phyloP scores from a whole-genome alignment of 2,329 filamentous ascomycete genomes.

The Apiospora hydei region DNA sequence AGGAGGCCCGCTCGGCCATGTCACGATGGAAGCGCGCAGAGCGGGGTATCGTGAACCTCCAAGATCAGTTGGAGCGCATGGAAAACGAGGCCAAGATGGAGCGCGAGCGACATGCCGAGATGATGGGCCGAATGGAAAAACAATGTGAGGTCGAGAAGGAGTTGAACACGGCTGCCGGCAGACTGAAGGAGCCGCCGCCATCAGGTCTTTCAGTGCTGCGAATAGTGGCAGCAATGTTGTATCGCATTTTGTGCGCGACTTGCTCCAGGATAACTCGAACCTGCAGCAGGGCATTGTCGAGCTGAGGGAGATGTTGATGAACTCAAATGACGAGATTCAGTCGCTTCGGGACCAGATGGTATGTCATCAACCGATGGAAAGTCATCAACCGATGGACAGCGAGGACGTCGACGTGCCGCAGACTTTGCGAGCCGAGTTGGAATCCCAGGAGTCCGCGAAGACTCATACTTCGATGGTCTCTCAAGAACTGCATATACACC shows the following conservation, averaged over 20 bases:
- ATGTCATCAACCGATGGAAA: conserved; percentile 74
- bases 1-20: conserved; percentile 80
- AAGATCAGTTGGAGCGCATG: conserved; percentile 88
- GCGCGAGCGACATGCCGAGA: conserved; percentile 79
- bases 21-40: conserved; percentile 88
- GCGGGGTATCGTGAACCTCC: conserved; percentile 76
- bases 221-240: conserved; percentile 74
- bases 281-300: conserved; percentile 92
- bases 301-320: conserved; percentile 86
- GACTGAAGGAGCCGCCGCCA: conserved; percentile 81
- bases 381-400: conserved; percentile 73
- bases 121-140: conserved; percentile 83
- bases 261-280: conserved; percentile 93
- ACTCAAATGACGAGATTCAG: conserved; percentile 94
- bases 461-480: conserved; percentile 54
- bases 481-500: conserved; percentile 89
- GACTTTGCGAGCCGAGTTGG: conserved; percentile 77
- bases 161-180: conserved; percentile 78
- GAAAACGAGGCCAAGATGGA: conserved; percentile 85
- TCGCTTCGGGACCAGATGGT: conserved; percentile 81
- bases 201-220: conserved; percentile 67
- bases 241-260: conserved; percentile 95
- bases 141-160: conserved; percentile 84
- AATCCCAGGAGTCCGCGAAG: conserved; percentile 51
- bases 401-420: conserved; percentile 49